Evolutionary conservation across 176 grass and related monocot species (phyloP), one percentile per base, ranked within the genome.

Genomic region (Puya raimondii): DNA sequence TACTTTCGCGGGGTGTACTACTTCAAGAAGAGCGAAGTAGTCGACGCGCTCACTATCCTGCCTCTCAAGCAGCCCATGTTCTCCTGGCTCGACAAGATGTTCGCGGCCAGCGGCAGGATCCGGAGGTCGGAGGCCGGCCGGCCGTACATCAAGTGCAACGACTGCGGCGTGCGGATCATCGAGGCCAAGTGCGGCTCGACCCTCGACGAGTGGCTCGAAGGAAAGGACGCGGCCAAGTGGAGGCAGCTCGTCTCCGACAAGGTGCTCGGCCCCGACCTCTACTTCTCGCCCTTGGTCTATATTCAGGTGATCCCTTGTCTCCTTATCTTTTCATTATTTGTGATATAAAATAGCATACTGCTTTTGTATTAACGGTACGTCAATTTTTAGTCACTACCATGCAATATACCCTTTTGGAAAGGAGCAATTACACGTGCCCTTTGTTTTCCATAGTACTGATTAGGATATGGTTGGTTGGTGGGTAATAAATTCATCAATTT

Each of bases 161-260:
- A 99, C 79, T 99, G 80, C 48, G 95, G 95, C 57, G 87, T 99
- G 7, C 86, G 90, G 72, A 94, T 99, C 71, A 47, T 99, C 1
- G 95, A 99, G 82, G 87, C 85, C 15, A 82, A 21, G 54, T 99
- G 95, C 66, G 56, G 72, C 53, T 49, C 70, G 23, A 61, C 27
- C 5, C 68, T 99, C 16, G 90, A 50, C 20, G 87, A 91, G 0
- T 99, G 90, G 90, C 53, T 99, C 66, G 50, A 71, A 0, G 75
- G 73, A 51, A 81, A 76, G 78, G 72, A 20, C 15, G 10, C 71
- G 4, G 72, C 78, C 15, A 49, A 83, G 12, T 15, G 77, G 68
- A 53, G 23, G n/a, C 63, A 53, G 0, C 95, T 99, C 48, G 84
- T 84, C 66, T 80, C 80, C 26, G 82, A 87, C 15, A 94, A 91